Evolutionary conservation across 2,329 filamentous ascomycete genomes (phyloP).

Genomic region (Colletotrichum echinochloae): DNA sequence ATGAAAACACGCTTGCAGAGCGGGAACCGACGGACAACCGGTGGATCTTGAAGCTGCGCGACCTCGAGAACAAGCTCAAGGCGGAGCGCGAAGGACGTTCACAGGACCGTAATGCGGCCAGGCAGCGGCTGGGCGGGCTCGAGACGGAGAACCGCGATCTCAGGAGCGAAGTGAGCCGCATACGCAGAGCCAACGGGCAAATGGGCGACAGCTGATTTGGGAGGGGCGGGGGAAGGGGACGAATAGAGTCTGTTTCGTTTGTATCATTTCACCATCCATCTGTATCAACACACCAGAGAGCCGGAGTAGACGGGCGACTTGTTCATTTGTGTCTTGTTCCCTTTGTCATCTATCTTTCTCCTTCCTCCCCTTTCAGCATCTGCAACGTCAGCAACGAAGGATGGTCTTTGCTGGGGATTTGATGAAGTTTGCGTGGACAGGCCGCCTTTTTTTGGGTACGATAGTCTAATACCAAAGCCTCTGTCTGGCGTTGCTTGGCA

Average conservation of each 20-base stretch:
- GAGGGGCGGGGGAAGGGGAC: background rate
- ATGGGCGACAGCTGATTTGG: conserved; percentile 17
- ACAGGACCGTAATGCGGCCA: conserved; percentile 85
- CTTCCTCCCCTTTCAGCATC: conserved; percentile 2
- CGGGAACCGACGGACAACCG: conserved; percentile 69
- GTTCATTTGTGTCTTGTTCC: conserved; percentile 10
- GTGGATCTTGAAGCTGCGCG: conserved; percentile 87
- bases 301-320: conserved; percentile 2
- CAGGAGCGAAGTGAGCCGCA: conserved; percentile 67
- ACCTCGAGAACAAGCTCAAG: conserved; percentile 90
- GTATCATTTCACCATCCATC: conserved; percentile 8
- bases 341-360: background rate
- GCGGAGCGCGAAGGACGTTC: conserved; percentile 88
- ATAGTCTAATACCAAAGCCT: conserved; percentile 34
- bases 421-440: conserved; percentile 28
- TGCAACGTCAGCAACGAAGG: conserved; percentile 18
- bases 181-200: conserved; percentile 36
- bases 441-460: conserved; percentile 38
- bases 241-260: background rate
- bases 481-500: conserved; percentile 14
- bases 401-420: conserved; percentile 21
- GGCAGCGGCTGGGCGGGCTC: conserved; percentile 83
- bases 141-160: conserved; percentile 79
- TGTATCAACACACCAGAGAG: conserved; percentile 18
- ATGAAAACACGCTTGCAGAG: conserved; percentile 46